Conservation (phyloP, 441 rosid genomes). For the Pelargonium fulgidum region DNA sequence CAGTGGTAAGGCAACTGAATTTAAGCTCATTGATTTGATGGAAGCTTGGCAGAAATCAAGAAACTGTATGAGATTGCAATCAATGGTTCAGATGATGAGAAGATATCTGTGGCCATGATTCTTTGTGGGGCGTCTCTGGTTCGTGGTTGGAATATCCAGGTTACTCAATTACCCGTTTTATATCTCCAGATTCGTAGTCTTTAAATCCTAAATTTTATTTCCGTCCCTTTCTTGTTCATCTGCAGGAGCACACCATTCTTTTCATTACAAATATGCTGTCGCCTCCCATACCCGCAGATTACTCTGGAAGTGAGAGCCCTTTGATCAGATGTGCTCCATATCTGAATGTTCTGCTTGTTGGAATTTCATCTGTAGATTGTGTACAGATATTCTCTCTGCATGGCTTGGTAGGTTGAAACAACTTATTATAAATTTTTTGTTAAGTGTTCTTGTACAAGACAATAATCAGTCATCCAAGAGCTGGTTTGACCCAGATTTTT, state of each 20-base stretch:
- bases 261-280: conserved; percentile 69
- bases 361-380: conserved; percentile 80
- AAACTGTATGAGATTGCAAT: conserved; percentile 85
- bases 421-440: conserved; percentile 2
- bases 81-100: conserved; percentile 85
- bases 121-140: conserved; percentile 92
- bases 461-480: neutral
- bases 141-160: conserved; percentile 98
- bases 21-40: conserved; percentile 80
- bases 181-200: neutral
- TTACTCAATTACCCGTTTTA: conserved; percentile 21
- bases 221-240: conserved; percentile 19
- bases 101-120: conserved; percentile 79
- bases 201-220: neutral
- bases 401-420: conserved; percentile 60
- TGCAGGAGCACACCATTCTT: conserved; percentile 82
- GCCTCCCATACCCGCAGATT: conserved; percentile 65
- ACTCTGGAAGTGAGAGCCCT: conserved; percentile 69
- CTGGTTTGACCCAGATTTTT: neutral
- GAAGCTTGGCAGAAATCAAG: conserved; percentile 98
- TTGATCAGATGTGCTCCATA: conserved; percentile 68
- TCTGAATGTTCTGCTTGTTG: conserved; percentile 78
- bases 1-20: conserved; percentile 60
- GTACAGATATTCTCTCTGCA: conserved; percentile 85
- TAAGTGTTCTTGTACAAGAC: neutral